Evolutionary conservation across 2,329 filamentous ascomycete genomes (phyloP), one percentile per base, ranked within the genome.

Genomic region (Colletotrichum tamarilloi): DNA sequence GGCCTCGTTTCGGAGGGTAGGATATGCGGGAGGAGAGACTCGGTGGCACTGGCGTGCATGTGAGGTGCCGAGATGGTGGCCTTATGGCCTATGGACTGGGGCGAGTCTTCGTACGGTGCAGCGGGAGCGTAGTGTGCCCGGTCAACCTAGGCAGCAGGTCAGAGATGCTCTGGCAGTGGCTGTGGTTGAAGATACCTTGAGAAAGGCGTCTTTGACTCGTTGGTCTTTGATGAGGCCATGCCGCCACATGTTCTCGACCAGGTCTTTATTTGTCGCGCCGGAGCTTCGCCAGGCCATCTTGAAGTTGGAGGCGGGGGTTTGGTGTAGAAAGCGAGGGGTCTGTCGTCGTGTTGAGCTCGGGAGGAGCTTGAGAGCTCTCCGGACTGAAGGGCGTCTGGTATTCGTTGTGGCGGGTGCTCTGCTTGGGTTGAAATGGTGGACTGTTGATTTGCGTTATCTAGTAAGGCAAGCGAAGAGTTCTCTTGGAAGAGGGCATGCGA

Each of bases 211-310:
- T 78, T 92, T 93, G 42, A 97, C 94, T 28, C 88, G 85, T 4
- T 89, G 83, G 74, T 91, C 89, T n/a, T 87, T 92, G 76, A 98
- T 95, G 66, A 98, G 86, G 3, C 89, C 88, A 77, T 93, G 90
- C 53, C 84, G 87, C 81, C 86, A 92, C 70, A 99, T 87, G 81
- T 98, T 98, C 77, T 92, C 89, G 74, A 98, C 87, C 62, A 99
- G 88, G 69, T 92, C 91, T 53, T 84, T 83, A 81, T 98, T 98
- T 32, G 91, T 90, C 5, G 84, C 84, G 73, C 95, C 96, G 7
- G 92, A 93, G 82, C 93, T 95, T 76, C 91, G 90, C 97, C 97
- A 99, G 73, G 96, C 95, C 97, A 99, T 98, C 73, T 73, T 82
- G 77, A 81, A 66, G 63, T 46, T 3, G 19, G 9, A 28, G 24